Percentiles rank a stretch among this genome's conserved stretches.
Conservation (phyloP, 2,329 filamentous ascomycete genomes). For the Pleoardoris graminearum region DNA sequence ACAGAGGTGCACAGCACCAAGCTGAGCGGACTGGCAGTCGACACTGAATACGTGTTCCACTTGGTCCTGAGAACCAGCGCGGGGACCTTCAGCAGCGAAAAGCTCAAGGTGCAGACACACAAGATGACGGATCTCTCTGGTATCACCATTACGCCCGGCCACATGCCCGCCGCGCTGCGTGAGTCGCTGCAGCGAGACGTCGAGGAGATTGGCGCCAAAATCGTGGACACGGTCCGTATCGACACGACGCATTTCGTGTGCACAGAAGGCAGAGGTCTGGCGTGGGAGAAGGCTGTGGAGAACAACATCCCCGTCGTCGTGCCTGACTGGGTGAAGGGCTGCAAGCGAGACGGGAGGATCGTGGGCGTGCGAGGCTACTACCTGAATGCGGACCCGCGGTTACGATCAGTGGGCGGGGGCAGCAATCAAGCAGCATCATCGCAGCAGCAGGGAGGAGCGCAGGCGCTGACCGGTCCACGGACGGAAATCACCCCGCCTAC, state of each 20-base stretch:
- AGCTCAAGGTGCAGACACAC: slow-evolving; percentile 84
- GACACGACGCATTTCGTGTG: slow-evolving; percentile 99
- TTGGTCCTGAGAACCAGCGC: slow-evolving; percentile 88
- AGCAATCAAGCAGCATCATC: slow-evolving; percentile 26
- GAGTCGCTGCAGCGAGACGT: slow-evolving; percentile 76
- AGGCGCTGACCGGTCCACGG: slow-evolving; percentile 48
- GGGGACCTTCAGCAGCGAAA: slow-evolving; percentile 82
- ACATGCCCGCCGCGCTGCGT: slow-evolving; percentile 73
- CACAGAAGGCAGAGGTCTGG: slow-evolving; percentile 83
- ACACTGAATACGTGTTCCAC: slow-evolving; percentile 95
- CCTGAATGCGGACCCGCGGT: slow-evolving; percentile 77
- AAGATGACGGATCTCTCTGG: slow-evolving; percentile 98
- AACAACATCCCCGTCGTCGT: slow-evolving; percentile 97
- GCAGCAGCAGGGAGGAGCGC: slow-evolving; percentile 31
- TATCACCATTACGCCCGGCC: slow-evolving; percentile 89
- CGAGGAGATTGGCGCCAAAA: slow-evolving; percentile 87
- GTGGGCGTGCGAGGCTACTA: slow-evolving; percentile 96
- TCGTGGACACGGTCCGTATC: slow-evolving; percentile 87
- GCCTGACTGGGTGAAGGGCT: slow-evolving; percentile 97
- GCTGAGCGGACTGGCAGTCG: slow-evolving; percentile 93
- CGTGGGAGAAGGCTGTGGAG: slow-evolving; percentile 96
- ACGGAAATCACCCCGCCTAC: slow-evolving; percentile 57
- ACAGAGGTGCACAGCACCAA: slow-evolving; percentile 91
- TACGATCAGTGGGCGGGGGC: slow-evolving; percentile 56
- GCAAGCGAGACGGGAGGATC: slow-evolving; percentile 88